Base-by-base conservation (phyloP, 2,329 filamentous ascomycete species). In the Verticillium dahliae region DNA sequence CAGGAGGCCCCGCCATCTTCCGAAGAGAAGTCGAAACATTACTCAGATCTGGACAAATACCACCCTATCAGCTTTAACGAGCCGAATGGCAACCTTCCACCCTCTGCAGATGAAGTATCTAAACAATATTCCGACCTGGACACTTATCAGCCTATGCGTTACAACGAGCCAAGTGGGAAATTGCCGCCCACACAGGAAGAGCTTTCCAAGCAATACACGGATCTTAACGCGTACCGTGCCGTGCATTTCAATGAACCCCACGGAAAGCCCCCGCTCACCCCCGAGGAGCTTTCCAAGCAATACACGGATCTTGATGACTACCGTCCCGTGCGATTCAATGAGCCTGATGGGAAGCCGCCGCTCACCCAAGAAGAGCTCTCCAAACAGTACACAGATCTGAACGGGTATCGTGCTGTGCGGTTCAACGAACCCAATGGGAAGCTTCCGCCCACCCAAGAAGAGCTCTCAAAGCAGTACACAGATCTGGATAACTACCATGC, bases 11-110 rank as follows among this genome's bases (percentile, higher is more conserved):
- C 64, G 18, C 61, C 66, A 22, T 69, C 71, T n/a, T 50, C 66
- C 4, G 63, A 69, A 54, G 71, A 71, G 27, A 62, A 65, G 31
- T 69, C 69, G 15, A 62, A 69, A 39, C 65, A 72, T 34, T 76
- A 79, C 60, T 69, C 78, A 1, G 79, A 82, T 56, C 67, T 81
- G 45, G 65, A 73, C 61, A 68, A 74, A 45, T 79, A 78, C 61
- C 70, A 69, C 1, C 71, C 74, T 6, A 69, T 72, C 11, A 66
- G 65, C 14, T 76, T 74, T 72, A 75, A 75, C 15, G 75, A 77
- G 58, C 65, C 38, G 76, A 70, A 56, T 4, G 65, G 61, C 2
- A 59, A 65, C 31, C 33, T 57, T 1, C 64, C 60, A 34, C 63
- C 60, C 6, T 56, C 64, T 56, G 62, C 65, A 10, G 63, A 61